These are phyloP conservation scores for Phaeotremella skinneri DNA, from an alignment of 768 basidiomycete genomes.

Conservation along the genomic window DNA sequence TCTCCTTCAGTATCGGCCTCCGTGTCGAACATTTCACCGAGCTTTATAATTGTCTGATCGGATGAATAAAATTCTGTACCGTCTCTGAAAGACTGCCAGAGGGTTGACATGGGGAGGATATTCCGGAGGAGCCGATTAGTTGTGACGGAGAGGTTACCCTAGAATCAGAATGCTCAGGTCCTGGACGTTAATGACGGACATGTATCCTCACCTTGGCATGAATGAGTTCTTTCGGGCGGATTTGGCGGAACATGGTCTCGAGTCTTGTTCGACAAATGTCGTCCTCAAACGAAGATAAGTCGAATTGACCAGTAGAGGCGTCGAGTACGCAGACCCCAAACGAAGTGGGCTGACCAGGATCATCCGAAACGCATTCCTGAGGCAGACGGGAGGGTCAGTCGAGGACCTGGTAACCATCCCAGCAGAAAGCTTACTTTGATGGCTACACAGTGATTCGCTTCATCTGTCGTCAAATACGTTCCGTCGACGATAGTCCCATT, in stretches of 20 bases:
- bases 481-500: conserved; percentile 93
- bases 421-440: conserved; percentile 58
- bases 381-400: conserved; percentile 14
- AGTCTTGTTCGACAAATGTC: conserved; percentile 88
- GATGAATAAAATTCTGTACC: conserved; percentile 72
- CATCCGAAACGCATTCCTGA: conserved; percentile 20
- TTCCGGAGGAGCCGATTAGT: conserved; percentile 79
- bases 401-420: no score
- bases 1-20: conserved; percentile 53
- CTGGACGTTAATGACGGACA: neutral
- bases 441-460: conserved; percentile 91
- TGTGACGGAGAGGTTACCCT: conserved; percentile 82
- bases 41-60: conserved; percentile 32
- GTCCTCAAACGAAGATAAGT: conserved; percentile 82
- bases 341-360: conserved; percentile 49
- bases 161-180: neutral
- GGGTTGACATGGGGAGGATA: conserved; percentile 72
- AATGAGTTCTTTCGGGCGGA: conserved; percentile 86
- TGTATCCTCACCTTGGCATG: conserved; percentile 69
- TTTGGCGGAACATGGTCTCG: conserved; percentile 87
- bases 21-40: conserved; percentile 40
- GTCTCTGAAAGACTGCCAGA: conserved; percentile 80
- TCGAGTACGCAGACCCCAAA: conserved; percentile 92
- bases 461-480: conserved; percentile 81
- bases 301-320: conserved; percentile 92